Conservation (phyloP, 352 stramenopile genomes). For the Pythium apleroticum region DNA sequence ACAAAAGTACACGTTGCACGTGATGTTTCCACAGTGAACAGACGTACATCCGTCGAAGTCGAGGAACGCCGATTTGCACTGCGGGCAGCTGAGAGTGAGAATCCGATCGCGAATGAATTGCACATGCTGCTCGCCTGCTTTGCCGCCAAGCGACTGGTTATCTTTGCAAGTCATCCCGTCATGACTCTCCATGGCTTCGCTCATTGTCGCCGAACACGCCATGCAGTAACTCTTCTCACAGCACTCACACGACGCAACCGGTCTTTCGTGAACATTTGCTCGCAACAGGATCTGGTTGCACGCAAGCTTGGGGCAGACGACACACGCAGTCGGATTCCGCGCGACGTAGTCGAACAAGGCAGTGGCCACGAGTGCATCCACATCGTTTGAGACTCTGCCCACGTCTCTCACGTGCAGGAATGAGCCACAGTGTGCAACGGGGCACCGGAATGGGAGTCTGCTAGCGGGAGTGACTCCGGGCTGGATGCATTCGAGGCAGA, state of each 20-base stretch:
- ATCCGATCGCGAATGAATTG: conserved; percentile 24
- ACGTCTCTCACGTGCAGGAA: conserved; percentile 12
- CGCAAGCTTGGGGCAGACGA: conserved; percentile 15
- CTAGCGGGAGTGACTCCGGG: conserved; percentile 4
- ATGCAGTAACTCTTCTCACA: conserved; percentile 25
- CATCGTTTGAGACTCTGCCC: conserved; percentile 6
- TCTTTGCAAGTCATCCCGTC: conserved; percentile 11
- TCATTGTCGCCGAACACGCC: conserved; percentile 1
- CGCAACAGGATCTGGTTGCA: conserved; percentile 23
- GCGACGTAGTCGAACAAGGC: conserved; percentile 23
- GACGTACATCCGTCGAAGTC: conserved; percentile 29
- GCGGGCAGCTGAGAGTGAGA: conserved; percentile 24
- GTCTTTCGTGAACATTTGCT: not conserved
- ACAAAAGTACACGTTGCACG: conserved; percentile 22
- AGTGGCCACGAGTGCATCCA: conserved; percentile 11
- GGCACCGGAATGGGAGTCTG: conserved; percentile 19
- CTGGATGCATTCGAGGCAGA: conserved; percentile 23
- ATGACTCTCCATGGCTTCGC: conserved; percentile 5
- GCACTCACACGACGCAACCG: conserved; percentile 11
- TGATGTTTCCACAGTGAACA: conserved; percentile 24
- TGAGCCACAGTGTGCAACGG: conserved; percentile 1
- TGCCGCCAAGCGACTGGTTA: not conserved
- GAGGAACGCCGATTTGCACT: conserved; percentile 25
- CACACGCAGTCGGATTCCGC: not conserved
- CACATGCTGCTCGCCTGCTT: conserved; percentile 8